These are phyloP conservation scores for Suillus decipiens DNA, from an alignment of 768 basidiomycete genomes.

Conservation along the genomic window DNA sequence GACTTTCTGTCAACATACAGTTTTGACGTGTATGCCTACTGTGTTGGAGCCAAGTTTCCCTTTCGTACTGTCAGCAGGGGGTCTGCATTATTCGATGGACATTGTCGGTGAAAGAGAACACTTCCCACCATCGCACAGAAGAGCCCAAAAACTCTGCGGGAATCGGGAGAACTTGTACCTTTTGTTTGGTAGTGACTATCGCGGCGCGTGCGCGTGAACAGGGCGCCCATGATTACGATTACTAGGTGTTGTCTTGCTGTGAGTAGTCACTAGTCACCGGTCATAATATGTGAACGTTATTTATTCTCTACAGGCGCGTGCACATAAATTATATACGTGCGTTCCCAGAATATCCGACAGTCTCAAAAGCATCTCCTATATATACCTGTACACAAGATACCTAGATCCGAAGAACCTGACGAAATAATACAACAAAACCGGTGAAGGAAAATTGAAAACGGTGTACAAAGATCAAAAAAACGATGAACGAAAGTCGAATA, in stretches of 20 bases:
- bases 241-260: background rate
- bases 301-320: background rate
- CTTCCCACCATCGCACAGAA: no score
- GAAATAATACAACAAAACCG: background rate
- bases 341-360: background rate
- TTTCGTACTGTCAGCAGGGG: no score
- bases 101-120: no score
- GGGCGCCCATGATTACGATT: no score
- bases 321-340: background rate
- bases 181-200: no score
- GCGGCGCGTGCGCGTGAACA: no score
- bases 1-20: no score
- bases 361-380: background rate
- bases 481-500: background rate
- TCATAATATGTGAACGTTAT: background rate
- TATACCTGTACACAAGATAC: background rate
- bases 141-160: no score
- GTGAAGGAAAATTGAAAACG: background rate
- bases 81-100: no score
- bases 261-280: background rate
- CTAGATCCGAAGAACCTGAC: background rate
- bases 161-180: no score
- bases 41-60: no score
- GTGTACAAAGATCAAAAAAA: background rate
- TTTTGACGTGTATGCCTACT: no score